Percentiles rank a stretch among this genome's conserved stretches.
Evolutionary conservation across 108 stramenopile species (phyloP).

Genomic region (Skeletonema grethae): DNA sequence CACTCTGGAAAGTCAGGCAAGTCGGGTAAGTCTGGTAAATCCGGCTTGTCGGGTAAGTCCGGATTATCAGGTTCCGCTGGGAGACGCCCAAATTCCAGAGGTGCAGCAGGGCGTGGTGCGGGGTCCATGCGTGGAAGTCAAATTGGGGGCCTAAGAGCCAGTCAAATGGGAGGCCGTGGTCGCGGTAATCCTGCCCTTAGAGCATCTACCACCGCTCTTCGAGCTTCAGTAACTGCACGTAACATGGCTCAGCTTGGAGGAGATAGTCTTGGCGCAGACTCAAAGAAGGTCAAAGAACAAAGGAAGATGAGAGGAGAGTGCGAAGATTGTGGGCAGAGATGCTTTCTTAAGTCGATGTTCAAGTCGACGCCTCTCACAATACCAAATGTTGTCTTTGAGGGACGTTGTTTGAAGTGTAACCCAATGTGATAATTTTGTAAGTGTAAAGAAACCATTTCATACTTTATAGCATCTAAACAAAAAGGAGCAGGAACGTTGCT

Average conservation of each 20-base stretch:
- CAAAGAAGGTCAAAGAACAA: constrained; percentile 24
- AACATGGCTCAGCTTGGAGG: constrained; percentile 30
- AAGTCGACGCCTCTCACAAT: constrained; percentile 35
- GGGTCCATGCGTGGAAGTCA: neutral
- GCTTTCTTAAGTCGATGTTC: constrained; percentile 31
- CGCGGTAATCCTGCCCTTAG: neutral
- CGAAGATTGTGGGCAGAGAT: constrained; percentile 35
- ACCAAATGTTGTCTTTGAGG: constrained; percentile 24
- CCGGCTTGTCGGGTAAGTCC: neutral
- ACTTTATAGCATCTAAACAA: neutral
- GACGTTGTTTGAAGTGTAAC: constrained; percentile 35
- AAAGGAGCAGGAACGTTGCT: neutral
- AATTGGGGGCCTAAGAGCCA: neutral
- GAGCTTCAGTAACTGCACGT: constrained; percentile 10
- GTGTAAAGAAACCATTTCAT: neutral
- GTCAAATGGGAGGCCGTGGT: neutral
- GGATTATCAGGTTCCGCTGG: neutral
- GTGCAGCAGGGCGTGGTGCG: neutral
- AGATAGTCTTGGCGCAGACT: constrained; percentile 20
- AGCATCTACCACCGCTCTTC: neutral
- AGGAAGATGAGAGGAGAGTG: constrained; percentile 43
- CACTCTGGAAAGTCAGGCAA: constrained; percentile 1
- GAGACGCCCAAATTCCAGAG: neutral
- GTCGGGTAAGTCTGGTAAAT: constrained; percentile 1
- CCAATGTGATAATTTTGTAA: constrained; percentile 22